Evolutionary conservation across 129 eudicot genomes (phyloP).

Genomic region (Artemisia tridentata): DNA sequence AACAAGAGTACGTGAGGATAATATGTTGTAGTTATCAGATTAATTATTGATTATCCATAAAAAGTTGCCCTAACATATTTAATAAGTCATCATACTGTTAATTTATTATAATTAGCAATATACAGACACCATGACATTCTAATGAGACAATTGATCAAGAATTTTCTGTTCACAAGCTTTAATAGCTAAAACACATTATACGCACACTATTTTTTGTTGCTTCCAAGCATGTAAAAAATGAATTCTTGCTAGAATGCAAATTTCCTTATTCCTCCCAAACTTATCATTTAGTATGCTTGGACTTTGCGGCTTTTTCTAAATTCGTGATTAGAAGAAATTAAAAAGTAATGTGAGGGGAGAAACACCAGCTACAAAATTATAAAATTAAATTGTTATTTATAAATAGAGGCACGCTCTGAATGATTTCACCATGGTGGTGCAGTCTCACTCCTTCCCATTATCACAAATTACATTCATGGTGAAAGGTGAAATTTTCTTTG

Average conservation of each 20-base stretch:
- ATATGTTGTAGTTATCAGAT: too few species aligned
- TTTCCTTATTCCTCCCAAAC: background rate
- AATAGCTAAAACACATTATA: background rate
- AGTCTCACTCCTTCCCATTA: background rate
- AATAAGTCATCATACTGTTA: too few species aligned
- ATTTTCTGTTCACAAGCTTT: background rate
- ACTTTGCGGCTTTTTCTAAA: background rate
- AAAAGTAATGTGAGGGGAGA: background rate
- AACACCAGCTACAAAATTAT: too few species aligned
- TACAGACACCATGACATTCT: too few species aligned
- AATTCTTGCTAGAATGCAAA: background rate
- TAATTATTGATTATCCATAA: too few species aligned
- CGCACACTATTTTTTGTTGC: background rate
- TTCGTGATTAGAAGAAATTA: background rate
- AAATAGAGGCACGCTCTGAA: background rate
- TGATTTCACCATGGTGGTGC: background rate
- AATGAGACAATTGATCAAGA: too few species aligned
- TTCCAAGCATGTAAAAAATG: slow-evolving; percentile 5
- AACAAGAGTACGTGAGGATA: too few species aligned
- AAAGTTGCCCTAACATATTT: too few species aligned
- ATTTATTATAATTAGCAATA: too few species aligned
- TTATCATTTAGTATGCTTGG: background rate
- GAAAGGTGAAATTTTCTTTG: too few species aligned
- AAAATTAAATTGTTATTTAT: background rate
- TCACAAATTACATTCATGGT: background rate